Conservation (phyloP, 2,329 filamentous ascomycete genomes). For the Colletotrichum orchidophilum region DNA sequence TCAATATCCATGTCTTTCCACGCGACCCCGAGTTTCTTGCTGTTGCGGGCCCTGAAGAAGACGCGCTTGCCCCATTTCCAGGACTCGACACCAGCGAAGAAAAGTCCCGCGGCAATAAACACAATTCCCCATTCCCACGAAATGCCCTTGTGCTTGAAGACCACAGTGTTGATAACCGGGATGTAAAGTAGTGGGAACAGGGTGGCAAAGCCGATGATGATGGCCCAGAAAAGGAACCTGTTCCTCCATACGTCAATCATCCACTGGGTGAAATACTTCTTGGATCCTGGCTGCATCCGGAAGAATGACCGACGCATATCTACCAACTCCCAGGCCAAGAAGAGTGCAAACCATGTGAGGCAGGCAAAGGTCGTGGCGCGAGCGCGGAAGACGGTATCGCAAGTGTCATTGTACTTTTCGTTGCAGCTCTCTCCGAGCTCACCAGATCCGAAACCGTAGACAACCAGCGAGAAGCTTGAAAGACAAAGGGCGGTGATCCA, state of each 20-base stretch:
- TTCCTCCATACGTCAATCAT: slow-evolving; percentile 75
- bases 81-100: slow-evolving; percentile 70
- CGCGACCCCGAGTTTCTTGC: slow-evolving; percentile 9
- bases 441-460: slow-evolving; percentile 67
- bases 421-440: slow-evolving; percentile 71
- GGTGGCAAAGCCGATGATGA: slow-evolving; percentile 58
- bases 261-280: slow-evolving; percentile 72
- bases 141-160: slow-evolving; percentile 70
- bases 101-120: slow-evolving; percentile 49
- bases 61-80: slow-evolving; percentile 76
- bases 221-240: slow-evolving; percentile 75
- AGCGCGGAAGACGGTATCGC: slow-evolving; percentile 74
- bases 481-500: slow-evolving; percentile 75
- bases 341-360: slow-evolving; percentile 79
- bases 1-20: slow-evolving; percentile 52
- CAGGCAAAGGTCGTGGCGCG: slow-evolving; percentile 79
- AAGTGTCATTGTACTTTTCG: slow-evolving; percentile 60
- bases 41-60: slow-evolving; percentile 51
- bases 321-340: slow-evolving; percentile 83
- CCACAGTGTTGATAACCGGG: slow-evolving; percentile 65
- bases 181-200: slow-evolving; percentile 67
- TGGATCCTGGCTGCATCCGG: slow-evolving; percentile 73
- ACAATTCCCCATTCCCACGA: slow-evolving; percentile 72
- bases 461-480: slow-evolving; percentile 68
- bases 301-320: slow-evolving; percentile 79